Conservation (phyloP, 2,329 filamentous ascomycete species). For the Scleromitrula shiraiana region DNA sequence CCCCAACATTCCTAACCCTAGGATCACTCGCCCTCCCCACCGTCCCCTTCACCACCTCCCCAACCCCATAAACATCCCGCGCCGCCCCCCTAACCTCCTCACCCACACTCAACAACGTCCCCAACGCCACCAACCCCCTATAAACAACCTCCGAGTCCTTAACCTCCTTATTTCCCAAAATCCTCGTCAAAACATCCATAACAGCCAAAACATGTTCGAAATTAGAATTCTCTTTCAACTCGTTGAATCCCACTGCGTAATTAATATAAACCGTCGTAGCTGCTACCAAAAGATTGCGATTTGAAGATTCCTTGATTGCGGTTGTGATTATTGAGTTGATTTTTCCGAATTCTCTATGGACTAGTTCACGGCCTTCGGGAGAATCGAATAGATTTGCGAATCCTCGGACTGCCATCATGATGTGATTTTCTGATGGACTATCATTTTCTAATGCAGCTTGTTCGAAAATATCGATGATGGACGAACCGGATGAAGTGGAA, state of each 20-base stretch:
- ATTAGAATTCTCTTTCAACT: constrained; percentile 14
- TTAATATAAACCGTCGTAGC: constrained; percentile 79
- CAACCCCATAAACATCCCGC: constrained; percentile 47
- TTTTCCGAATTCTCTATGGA: constrained; percentile 49
- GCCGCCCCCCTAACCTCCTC: constrained; percentile 47
- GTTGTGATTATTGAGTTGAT: constrained; percentile 41
- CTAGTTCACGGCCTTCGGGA: constrained; percentile 58
- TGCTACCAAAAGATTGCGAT: constrained; percentile 77
- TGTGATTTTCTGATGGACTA: constrained; percentile 65
- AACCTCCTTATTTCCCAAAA: constrained; percentile 57
- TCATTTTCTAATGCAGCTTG: constrained; percentile 47
- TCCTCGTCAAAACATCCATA: constrained; percentile 52
- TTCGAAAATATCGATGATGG: constrained; percentile 54
- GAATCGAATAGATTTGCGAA: constrained; percentile 80
- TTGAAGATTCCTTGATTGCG: constrained; percentile 57
- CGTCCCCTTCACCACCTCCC: constrained; percentile 38
- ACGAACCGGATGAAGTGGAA: constrained; percentile 42
- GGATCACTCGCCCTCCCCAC: constrained; percentile 49
- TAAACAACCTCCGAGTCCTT: constrained; percentile 78
- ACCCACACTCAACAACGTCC: constrained; percentile 61
- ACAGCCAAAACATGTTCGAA: constrained; percentile 38
- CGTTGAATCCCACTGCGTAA: constrained; percentile 63
- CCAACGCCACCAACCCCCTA: constrained; percentile 71
- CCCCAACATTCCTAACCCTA: constrained; percentile 49
- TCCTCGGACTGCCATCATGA: constrained; percentile 77